Percentiles rank a stretch among this genome's conserved stretches.
phyloP scores from a whole-genome alignment of 2,329 filamentous ascomycete species.

The Bertia moriformis region DNA sequence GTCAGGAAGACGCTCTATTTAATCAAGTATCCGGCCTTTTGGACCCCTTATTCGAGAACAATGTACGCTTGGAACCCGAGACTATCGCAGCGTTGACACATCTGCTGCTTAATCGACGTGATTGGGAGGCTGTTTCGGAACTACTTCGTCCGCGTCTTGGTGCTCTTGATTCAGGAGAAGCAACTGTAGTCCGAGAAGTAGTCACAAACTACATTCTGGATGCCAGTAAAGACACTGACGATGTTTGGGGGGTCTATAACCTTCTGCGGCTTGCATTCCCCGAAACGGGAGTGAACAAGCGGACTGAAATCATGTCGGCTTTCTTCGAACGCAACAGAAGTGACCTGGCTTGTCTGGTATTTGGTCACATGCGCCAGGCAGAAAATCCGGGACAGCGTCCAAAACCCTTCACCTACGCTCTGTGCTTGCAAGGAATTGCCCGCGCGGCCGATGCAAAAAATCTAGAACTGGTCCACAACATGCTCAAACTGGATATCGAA shows the following conservation, averaged over 20 bases:
- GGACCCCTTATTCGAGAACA: neutral
- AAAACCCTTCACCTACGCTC: neutral
- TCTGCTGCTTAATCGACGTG: neutral
- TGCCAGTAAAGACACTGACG: neutral
- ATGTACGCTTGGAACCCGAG: neutral
- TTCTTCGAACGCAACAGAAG: neutral
- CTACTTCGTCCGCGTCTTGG: conserved; percentile 1
- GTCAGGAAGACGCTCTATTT: neutral
- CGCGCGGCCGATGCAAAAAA: neutral
- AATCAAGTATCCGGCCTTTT: neutral
- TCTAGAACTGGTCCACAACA: conserved; percentile 1
- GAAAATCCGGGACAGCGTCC: neutral
- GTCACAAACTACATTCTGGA: neutral
- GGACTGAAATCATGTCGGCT: neutral
- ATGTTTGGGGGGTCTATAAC: neutral
- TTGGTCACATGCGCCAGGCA: conserved; percentile 1
- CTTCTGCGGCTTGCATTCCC: neutral
- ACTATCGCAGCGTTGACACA: neutral
- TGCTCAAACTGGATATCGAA: conserved; percentile 1
- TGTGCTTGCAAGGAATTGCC: neutral
- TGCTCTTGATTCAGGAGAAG: neutral
- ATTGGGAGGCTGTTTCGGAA: conserved; percentile 1
- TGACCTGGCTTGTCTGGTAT: neutral
- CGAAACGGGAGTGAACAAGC: neutral
- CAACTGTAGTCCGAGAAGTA: neutral